Evolutionary conservation across 306 rosid genomes (phyloP), one percentile per base, ranked within the genome.

Genomic region (Rosa multiflora): DNA sequence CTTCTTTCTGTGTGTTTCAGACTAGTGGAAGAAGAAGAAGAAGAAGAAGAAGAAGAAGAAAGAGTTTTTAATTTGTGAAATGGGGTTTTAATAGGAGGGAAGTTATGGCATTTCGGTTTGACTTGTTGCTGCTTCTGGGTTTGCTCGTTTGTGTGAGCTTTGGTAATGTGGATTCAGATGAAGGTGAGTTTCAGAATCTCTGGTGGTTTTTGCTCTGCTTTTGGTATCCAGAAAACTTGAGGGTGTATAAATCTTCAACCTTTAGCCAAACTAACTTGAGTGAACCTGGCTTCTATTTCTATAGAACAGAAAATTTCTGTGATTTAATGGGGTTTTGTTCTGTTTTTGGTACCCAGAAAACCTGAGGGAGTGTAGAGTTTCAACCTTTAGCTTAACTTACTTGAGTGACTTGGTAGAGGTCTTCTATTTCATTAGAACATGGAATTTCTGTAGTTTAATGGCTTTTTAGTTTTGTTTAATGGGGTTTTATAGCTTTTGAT

Each of bases 91-190:
- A 11, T 11, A 46, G 32, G 70, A 72, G 63, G 77, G 70, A 55
- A 43, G 81, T 73, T 43, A 89, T 91, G 96, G 85, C 92, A 80
- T 88, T 91, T 79, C 88, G 78, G 51, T 79, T 82, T 53, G 84
- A 80, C 81, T 61, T 87, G 83, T 48, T 90, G 47, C 86, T 85
- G 80, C 67, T 92, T 83, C 80, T 90, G 76, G 86, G 81, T 74
- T 74, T 93, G 52, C 78, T 88, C 67, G 49, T 82, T 58, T 85
- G 73, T 79, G 66, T 79, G 76, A 88, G 81, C 88, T 77, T 86
- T 67, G 84, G 74, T 58, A 76, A 83, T 5, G 97, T 81, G 80
- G 87, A 83, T 52, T 91, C 99, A 10, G 92, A 85, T 42, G 97
- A 93, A 67, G 98, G 99, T 96, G 87, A 91, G 98, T 79, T 8